A percentile compares a stretch with the other conserved stretches of the same genome.
These are phyloP conservation scores for Coniosporium tulheliwenetii DNA, from an alignment of 2,329 filamentous ascomycete genomes.

Conservation along the genomic window DNA sequence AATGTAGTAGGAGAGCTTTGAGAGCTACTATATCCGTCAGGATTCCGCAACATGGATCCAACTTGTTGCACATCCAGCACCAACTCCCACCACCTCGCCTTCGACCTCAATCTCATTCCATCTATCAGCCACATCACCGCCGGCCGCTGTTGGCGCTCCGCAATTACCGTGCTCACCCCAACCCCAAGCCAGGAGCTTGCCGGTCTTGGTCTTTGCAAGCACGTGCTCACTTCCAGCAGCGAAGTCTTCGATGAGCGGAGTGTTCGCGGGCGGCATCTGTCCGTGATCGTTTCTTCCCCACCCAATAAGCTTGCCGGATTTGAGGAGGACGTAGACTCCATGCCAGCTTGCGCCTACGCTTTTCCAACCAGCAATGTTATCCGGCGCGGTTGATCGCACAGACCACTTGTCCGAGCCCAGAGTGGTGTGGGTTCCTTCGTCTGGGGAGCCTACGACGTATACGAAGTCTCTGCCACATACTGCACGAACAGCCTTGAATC, in stretches of 20 bases:
- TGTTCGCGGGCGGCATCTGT: constrained; percentile 50
- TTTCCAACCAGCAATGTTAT: constrained; percentile 40
- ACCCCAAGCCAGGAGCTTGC: constrained; percentile 69
- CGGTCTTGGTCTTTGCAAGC: constrained; percentile 50
- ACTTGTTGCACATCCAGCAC: constrained; percentile 82
- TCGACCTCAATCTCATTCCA: constrained; percentile 49
- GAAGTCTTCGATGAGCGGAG: constrained; percentile 47
- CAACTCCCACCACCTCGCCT: constrained; percentile 43
- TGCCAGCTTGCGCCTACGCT: constrained; percentile 71
- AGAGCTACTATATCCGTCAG: not conserved
- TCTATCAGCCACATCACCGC: constrained; percentile 49
- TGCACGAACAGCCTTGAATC: constrained; percentile 49
- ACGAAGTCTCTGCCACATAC: constrained; percentile 81
- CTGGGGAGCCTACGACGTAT: constrained; percentile 43
- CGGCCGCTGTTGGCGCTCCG: constrained; percentile 46
- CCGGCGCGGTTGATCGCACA: constrained; percentile 42
- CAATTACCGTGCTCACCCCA: constrained; percentile 99
- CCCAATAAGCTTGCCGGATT: constrained; percentile 43
- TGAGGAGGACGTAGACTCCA: constrained; percentile 53
- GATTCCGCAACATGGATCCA: constrained; percentile 44
- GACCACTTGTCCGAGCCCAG: constrained; percentile 65
- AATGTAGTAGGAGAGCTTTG: too few relatives aligned
- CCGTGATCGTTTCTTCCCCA: constrained; percentile 84
- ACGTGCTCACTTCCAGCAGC: constrained; percentile 82
- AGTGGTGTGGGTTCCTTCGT: constrained; percentile 44